These are phyloP conservation scores for Suhomyces bolitotheri DNA, from an alignment of 1,139 yeast species.

Conservation along the genomic window DNA sequence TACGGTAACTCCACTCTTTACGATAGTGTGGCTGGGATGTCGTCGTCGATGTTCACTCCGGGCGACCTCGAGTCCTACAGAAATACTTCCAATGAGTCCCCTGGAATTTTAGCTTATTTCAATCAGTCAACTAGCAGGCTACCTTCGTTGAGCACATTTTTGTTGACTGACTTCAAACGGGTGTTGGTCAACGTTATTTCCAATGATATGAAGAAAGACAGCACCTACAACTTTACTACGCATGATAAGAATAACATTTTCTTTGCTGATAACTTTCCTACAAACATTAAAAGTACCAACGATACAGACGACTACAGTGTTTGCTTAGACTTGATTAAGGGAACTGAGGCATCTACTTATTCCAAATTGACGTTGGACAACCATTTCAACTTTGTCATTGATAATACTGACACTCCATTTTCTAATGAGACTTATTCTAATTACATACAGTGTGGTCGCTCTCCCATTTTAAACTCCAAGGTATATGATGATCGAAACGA, in stretches of 20 bases:
- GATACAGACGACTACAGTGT: constrained; percentile 6
- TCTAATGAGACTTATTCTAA: constrained; percentile 31
- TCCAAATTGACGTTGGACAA: constrained; percentile 21
- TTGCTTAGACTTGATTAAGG: constrained; percentile 15
- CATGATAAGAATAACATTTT: constrained; percentile 25
- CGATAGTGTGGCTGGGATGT: constrained; percentile 24
- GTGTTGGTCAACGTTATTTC: constrained; percentile 37
- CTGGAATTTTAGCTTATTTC: constrained; percentile 3
- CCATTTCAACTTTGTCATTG: constrained; percentile 44
- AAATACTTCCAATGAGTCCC: neutral
- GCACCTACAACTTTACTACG: constrained; percentile 22
- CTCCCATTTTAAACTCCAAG: constrained; percentile 56
- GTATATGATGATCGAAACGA: constrained; percentile 14
- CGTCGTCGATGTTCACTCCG: constrained; percentile 30
- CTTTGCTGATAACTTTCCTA: constrained; percentile 15
- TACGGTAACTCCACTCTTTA: constrained; percentile 34
- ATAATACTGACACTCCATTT: constrained; percentile 32
- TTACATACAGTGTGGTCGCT: constrained; percentile 54
- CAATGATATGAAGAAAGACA: constrained; percentile 23
- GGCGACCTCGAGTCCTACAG: constrained; percentile 17
- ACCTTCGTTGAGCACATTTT: constrained; percentile 27
- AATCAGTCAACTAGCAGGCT: constrained; percentile 7
- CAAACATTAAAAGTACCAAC: constrained; percentile 8
- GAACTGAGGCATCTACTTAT: constrained; percentile 16
- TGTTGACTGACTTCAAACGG: constrained; percentile 45